Base-by-base conservation (phyloP, 2,329 filamentous ascomycete genomes). In the Trichoderma asperellum region DNA sequence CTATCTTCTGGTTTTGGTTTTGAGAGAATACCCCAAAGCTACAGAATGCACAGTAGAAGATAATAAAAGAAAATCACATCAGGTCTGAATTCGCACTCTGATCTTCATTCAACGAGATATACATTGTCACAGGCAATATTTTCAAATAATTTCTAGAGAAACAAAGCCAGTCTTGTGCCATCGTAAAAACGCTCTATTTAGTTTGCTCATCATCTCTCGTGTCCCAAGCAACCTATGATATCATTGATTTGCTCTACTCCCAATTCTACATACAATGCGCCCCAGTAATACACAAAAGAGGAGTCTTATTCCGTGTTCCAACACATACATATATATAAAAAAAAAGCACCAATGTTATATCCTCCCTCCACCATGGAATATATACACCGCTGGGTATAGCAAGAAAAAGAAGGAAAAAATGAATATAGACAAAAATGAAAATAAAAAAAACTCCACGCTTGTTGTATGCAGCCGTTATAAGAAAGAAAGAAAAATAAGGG, bases 371-470 rank as follows among this genome's bases (percentile, higher is more conserved):
- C 40, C n/a, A 40, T 27, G 7, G 7, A 49, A 5, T 57, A n/a
- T 43, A 18, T 57, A 21, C 21, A 58, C 55, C n/a, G 32, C 40
- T 52, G 35, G 40, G 55, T 37, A 66, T 66, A 59, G n/a, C 12
- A 29, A 59, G 43, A 10, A 47, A 65, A 65, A 57, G 18, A 43
- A 3, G 18, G 18, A 5, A 35, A 56, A 32, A 37, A 35, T 47
- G 21, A n/a, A n/a, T n/a, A n/a, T 47, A 56, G 10, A 55, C 24
- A 47, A 34, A 21, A 35, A 27, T 12, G 10, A 52, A 58, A 43
- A 53, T 53, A 37, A 52, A 35, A 35, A 57, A 67, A 62, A 62
- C 66, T 56, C 58, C 66, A 62, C 66, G 58, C 66, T 68, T 47
- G 49, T 43, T n/a, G 14, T 57, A 68, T 68, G 66, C 66, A 56